phyloP scores from a whole-genome alignment of 2,329 filamentous ascomycete species.

The Alternaria viburni region DNA sequence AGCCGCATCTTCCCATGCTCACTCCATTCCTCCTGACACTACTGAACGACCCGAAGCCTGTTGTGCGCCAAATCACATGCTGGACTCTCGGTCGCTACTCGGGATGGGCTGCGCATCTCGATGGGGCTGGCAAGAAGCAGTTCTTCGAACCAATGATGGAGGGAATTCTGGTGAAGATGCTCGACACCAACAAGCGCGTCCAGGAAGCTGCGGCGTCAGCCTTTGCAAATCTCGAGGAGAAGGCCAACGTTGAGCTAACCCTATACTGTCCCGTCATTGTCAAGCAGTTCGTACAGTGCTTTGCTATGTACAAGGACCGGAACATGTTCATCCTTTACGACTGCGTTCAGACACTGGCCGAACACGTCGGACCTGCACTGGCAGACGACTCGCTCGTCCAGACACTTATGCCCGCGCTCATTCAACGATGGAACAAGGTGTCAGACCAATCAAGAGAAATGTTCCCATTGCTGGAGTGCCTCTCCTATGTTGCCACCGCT shows the following conservation, averaged over 20 bases:
- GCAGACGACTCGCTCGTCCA: conserved; percentile 81
- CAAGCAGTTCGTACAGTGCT: conserved; percentile 89
- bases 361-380: conserved; percentile 83
- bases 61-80: conserved; percentile 95
- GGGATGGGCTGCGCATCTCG: conserved; percentile 82
- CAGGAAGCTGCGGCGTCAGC: conserved; percentile 96
- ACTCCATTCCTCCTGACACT: conserved; percentile 89
- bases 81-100: conserved; percentile 97
- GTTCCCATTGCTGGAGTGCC: conserved; percentile 93
- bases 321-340: conserved; percentile 99
- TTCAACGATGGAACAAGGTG: conserved; percentile 85
- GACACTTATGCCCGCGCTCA: conserved; percentile 90
- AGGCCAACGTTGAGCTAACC: conserved; percentile 78
- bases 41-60: conserved; percentile 82
- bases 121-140: conserved; percentile 70
- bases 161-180: conserved; percentile 90
- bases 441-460: conserved; percentile 89
- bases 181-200: conserved; percentile 96
- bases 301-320: conserved; percentile 93
- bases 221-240: conserved; percentile 95
- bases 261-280: conserved; percentile 91
- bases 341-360: conserved; percentile 94
- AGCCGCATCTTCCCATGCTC: conserved; percentile 87
- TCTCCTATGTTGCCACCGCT: conserved; percentile 91
- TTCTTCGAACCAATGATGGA: conserved; percentile 98